Conservation (phyloP, 441 rosid genomes). For the Brassica balearica region DNA sequence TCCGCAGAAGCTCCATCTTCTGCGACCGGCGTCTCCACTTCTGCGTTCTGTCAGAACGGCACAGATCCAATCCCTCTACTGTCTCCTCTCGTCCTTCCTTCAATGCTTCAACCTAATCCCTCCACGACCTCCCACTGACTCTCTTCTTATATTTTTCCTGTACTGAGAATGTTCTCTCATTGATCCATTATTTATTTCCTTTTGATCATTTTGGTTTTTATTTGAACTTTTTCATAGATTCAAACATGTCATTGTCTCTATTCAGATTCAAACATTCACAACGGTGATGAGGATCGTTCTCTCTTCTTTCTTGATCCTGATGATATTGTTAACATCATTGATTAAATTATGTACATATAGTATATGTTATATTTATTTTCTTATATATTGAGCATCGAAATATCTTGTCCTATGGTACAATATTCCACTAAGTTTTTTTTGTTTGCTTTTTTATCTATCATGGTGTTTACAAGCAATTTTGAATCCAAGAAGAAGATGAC, state of each 20-base stretch:
- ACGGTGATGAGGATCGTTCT: not conserved
- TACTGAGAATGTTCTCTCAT: not conserved
- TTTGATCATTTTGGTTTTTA: slow-evolving; percentile 7
- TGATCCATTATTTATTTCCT: not conserved
- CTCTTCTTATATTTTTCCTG: not conserved
- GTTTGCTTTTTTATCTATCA: not conserved
- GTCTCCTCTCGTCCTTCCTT: slow-evolving; percentile 77
- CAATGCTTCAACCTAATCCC: slow-evolving; percentile 48
- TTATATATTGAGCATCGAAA: not conserved
- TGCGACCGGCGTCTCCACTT: slow-evolving; percentile 40
- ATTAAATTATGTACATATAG: not conserved
- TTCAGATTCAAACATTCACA: not conserved
- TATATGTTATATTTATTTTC: not conserved
- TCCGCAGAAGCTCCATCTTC: slow-evolving; percentile 38
- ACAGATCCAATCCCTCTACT: slow-evolving; percentile 82
- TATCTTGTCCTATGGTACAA: not conserved
- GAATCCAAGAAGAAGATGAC: not conserved
- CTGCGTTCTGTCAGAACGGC: slow-evolving; percentile 51
- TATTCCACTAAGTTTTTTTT: not conserved
- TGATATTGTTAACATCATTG: not conserved
- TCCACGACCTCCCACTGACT: slow-evolving; percentile 31
- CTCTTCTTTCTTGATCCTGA: not conserved
- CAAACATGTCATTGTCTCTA: not conserved
- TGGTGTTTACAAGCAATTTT: not conserved
- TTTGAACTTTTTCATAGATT: not conserved